Base-by-base conservation (phyloP, 2,329 filamentous ascomycete species). In the Talaromyces sp. region DNA sequence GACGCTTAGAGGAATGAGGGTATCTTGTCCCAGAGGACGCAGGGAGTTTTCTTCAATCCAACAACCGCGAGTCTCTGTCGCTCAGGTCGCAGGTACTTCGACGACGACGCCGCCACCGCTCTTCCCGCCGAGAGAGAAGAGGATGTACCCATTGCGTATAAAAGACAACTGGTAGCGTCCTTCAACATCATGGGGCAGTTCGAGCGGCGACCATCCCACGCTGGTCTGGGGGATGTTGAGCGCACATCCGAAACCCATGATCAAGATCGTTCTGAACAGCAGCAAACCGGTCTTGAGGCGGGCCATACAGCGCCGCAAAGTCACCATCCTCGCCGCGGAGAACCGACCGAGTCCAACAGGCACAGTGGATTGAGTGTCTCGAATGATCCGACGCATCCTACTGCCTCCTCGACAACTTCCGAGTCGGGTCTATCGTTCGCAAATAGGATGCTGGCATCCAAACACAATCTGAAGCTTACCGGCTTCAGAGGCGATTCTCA, bases 181-280 rank as follows among this genome's bases (percentile, higher is more conserved):
- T 59, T 65, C 31, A 45, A 62, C 37, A 63, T 56, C 57, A 71
- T 73, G 72, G 75, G 72, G 67, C 75, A 76, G 73, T 72, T 72
- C 59, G 74, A 76, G 66, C 69, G 68, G 60, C 68, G 69, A 60
- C 68, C 72, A 62, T 73, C 72, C 62, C 70, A 70, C 65, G 67
- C 70, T 68, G 72, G 74, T 64, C 67, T 74, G 64, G 75, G 75
- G 67, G 73, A 76, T 65, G 60, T 48, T 48, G 64, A 62, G 59
- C 64, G 54, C 43, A 43, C 64, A 45, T 35, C 50, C 37, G 52
- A 45, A 45, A 45, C 52, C 60, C 52, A 37, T 59, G 52, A 48
- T 19, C 59, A 57, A 11, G 41, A 39, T 19, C 50, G 61, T n/a
- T 39, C 31, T 47, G 48, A 56, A 24, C 48, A 62, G 37, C 60